Evolutionary conservation across 495 filamentous ascomycete species (phyloP), one percentile per base, ranked within the genome.

Genomic region (Tuber aestivum): DNA sequence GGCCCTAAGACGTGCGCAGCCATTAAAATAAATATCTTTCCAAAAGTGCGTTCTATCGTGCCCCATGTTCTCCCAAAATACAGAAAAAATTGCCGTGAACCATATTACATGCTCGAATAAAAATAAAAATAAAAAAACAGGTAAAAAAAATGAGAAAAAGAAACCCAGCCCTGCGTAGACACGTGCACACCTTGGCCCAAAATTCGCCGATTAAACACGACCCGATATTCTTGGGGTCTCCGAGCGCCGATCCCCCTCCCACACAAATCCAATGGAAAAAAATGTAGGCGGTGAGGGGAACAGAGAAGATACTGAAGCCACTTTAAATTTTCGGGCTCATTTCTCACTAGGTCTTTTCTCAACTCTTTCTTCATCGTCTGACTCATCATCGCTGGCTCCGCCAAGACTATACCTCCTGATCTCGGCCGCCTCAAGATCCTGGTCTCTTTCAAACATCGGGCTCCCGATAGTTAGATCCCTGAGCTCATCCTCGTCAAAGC

Each of bases 401-500:
- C 89, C 91, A 21, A 92, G 84, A 79, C 87, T 89, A 79, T 91
- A 92, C 65, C 83, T 85, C 38, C 83, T 79, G n/a, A 82, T 81
- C 2, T 84, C 83, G 21, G 85, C 85, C 4, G 76, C 32, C 69
- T 81, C 82, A 32, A 72, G 50, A 44, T 82, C 80, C 70, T 76
- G 74, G 14, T 40, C 74, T 69, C 77, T 80, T 75, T 76, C 79
- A 73, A 78, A 78, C 69, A 76, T 84, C 23, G 86, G 87, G 41
- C 85, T 87, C 27, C 75, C 78, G 37, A 88, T 83, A 75, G 92
- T 88, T 69, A 96, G 83, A 77, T 94, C 89, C 82, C 97, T 93
- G 45, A 97, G 81, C 83, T 97, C 93, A 65, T 88, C 88, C 84
- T 97, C 95, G 79, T 98, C 94, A 85, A 95, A 98, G 82, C 95